phyloP scores from a whole-genome alignment of 2,329 filamentous ascomycete genomes.

The Lasiodiplodia citricola region DNA sequence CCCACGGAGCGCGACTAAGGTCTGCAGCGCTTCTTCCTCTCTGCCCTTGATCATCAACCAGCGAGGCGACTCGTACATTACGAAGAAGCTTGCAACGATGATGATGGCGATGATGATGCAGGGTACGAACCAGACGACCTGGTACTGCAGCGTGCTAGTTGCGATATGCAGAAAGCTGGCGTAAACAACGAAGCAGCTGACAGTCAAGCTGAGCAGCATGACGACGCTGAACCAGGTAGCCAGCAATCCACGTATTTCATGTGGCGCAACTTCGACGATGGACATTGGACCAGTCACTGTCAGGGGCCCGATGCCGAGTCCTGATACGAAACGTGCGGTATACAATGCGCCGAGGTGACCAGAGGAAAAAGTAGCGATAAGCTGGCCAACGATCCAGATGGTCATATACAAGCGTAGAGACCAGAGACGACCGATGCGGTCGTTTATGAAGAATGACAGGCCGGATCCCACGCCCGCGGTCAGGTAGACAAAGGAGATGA shows the following conservation, averaged over 20 bases:
- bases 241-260: slow-evolving; percentile 48
- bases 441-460: slow-evolving; percentile 48
- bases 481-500: slow-evolving; percentile 49
- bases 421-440: slow-evolving; percentile 49
- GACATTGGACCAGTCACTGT: slow-evolving; percentile 47
- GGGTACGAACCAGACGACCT: slow-evolving; percentile 40
- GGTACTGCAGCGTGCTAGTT: slow-evolving; percentile 39
- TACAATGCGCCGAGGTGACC: slow-evolving; percentile 40
- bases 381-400: slow-evolving; percentile 43
- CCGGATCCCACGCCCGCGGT: slow-evolving; percentile 38
- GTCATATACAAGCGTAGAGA: slow-evolving; percentile 46
- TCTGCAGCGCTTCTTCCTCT: slow-evolving; percentile 36
- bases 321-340: slow-evolving; percentile 44
- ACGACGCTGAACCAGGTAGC: slow-evolving; percentile 46
- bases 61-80: slow-evolving; percentile 40
- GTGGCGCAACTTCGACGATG: slow-evolving; percentile 49
- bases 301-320: slow-evolving; percentile 47
- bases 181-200: slow-evolving; percentile 44
- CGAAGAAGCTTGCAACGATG: slow-evolving; percentile 39
- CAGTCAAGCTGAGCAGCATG: slow-evolving; percentile 43
- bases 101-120: slow-evolving; percentile 38
- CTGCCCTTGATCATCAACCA: slow-evolving; percentile 41
- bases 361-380: slow-evolving; percentile 39
- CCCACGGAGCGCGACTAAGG: slow-evolving; percentile 39
- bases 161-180: slow-evolving; percentile 42